Base-by-base conservation (phyloP, 2,329 filamentous ascomycete genomes). In the Apiospora sp. region DNA sequence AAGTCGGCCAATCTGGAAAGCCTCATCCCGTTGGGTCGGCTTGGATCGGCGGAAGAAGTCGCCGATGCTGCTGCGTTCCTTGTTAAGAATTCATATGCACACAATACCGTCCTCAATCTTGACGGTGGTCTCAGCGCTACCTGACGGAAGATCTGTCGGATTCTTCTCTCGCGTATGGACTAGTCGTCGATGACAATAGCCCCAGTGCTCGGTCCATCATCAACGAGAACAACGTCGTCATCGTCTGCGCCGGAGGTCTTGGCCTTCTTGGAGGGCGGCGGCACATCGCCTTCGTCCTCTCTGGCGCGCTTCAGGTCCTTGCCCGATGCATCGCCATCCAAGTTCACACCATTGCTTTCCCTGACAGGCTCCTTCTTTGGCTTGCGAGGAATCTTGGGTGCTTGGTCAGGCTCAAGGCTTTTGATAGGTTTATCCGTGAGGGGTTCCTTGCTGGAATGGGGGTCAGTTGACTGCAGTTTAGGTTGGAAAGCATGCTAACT, bases 101-200 rank as follows among this genome's bases (percentile, higher is more conserved):
- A 96, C 81, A 97, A 97, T 76, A 96, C 94, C 81, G 87, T 95
- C 69, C 86, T 98, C 70, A 96, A 95, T 81, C 86, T 98, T 41
- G 95, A 97, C 82, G 95, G 95, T 22, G 95, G 95, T 1, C 81
- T 97, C 76, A 95, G 93, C 81, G 93, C 93, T 69, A 82, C 82
- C 77, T 93, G 80, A 71, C 27, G 67, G 70, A n/a, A 46, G 16
- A 37, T 72, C 70, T 37, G 72, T 71, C 46, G 10, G 27, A 12
- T 30, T 16, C n/a, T 30, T 19, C 58, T 41, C 14, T 16, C 24
- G 34, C 43, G 48, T 72, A 69, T 67, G 76, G 72, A 72, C 74
- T 87, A 90, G 76, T 90, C 87, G 80, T 92, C 88, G 79, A 94
- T 93, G 73, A 93, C 78, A 76, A 94, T 93, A 27, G 90, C 88